Conservation (phyloP, 495 filamentous ascomycete species). For the Trichodelitschia bisporula region DNA sequence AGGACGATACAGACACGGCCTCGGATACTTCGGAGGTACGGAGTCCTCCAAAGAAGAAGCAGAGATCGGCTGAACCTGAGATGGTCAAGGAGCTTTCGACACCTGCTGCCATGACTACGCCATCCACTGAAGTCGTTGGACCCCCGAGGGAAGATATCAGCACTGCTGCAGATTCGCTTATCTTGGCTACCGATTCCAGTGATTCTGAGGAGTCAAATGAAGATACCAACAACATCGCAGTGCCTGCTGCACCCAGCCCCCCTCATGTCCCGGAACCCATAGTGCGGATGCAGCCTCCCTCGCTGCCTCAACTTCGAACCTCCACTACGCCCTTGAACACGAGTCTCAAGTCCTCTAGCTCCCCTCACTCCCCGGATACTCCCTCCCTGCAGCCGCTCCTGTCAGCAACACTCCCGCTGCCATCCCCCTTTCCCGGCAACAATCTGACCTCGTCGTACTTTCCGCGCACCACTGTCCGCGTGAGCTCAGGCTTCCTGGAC, state of each 20-base stretch:
- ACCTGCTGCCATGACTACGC: not conserved
- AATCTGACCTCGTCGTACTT: no score
- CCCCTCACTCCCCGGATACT: not conserved
- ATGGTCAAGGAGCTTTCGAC: constrained; percentile 3
- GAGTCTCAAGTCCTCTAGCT: not conserved
- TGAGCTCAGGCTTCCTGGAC: no score
- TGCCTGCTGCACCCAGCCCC: not conserved
- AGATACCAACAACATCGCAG: not conserved
- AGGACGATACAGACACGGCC: no score
- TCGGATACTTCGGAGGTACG: no score
- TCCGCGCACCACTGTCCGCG: no score
- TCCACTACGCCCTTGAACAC: not conserved
- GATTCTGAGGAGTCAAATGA: no score
- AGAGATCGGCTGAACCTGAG: no score
- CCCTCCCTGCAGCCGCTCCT: constrained; percentile 1
- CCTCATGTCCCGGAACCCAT: not conserved
- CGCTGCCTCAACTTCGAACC: not conserved
- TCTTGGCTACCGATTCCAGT: no score
- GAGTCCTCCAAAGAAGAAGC: no score
- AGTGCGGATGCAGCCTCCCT: not conserved
- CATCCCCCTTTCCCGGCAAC: constrained; percentile 3
- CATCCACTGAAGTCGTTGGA: not conserved
- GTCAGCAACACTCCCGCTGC: constrained; percentile 2
- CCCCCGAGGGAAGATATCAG: not conserved
- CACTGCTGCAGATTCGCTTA: no score